Conservation (phyloP, 2,329 filamentous ascomycete species). For the Botrytis tulipae region DNA sequence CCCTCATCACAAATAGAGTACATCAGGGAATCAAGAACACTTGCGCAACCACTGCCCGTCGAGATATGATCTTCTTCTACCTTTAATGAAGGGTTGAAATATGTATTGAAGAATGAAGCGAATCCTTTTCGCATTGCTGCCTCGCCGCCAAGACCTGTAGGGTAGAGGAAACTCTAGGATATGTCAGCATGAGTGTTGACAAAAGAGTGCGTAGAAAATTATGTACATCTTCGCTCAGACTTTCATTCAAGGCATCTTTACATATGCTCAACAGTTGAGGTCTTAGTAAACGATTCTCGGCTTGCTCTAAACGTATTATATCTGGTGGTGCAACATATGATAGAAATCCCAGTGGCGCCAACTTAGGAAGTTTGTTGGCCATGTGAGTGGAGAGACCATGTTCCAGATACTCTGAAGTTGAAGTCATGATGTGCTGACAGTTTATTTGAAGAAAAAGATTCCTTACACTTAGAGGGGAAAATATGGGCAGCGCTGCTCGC, state of each 20-base stretch:
- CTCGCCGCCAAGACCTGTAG: no score
- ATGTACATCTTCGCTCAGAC: no score
- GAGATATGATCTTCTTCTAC: constrained; percentile 1
- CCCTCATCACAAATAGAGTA: constrained; percentile 3
- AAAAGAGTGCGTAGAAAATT: background rate
- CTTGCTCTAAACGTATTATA: background rate
- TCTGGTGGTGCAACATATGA: background rate
- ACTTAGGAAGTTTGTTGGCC: background rate
- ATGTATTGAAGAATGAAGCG: no score
- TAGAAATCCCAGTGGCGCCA: background rate
- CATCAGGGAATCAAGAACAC: background rate
- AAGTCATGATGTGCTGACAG: background rate
- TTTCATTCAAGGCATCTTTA: no score
- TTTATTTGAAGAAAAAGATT: background rate
- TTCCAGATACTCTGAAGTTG: background rate
- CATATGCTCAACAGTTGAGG: background rate
- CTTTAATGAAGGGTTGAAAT: no score
- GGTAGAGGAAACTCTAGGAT: no score
- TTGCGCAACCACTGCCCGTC: background rate
- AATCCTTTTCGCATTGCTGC: no score
- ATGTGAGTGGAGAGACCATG: background rate
- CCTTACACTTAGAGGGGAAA: background rate
- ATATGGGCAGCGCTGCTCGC: background rate
- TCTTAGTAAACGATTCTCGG: background rate
- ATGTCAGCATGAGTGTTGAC: background rate